These are phyloP conservation scores for Stachybotrys elegans DNA, from an alignment of 2,329 filamentous ascomycete species.

Conservation along the genomic window DNA sequence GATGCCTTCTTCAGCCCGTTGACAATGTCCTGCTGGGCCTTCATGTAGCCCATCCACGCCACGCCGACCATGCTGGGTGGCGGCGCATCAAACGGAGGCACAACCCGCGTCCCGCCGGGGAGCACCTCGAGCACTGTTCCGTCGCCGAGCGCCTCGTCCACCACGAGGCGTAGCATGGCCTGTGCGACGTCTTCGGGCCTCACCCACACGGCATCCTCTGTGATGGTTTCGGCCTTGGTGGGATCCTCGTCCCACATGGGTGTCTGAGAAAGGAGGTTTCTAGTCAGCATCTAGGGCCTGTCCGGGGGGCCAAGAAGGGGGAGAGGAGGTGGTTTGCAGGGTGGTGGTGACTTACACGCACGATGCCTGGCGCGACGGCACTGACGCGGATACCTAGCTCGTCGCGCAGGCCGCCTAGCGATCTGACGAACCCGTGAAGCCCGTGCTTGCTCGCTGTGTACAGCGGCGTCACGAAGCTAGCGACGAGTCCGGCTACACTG, in stretches of 20 bases:
- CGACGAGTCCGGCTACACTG: conserved; percentile 27
- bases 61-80: conserved; percentile 16
- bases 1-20: too few species aligned
- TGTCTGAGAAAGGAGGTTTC: conserved; percentile 23
- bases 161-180: conserved; percentile 23
- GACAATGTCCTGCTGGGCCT: conserved; percentile 15
- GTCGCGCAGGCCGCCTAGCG: conserved; percentile 21
- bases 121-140: conserved; percentile 27
- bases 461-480: conserved; percentile 24
- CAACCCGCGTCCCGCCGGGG: conserved; percentile 17
- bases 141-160: conserved; percentile 19
- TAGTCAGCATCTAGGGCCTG: too few species aligned
- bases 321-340: too few species aligned
- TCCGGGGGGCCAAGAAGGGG: too few species aligned
- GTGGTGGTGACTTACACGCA: too few species aligned
- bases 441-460: conserved; percentile 33
- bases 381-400: background rate
- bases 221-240: conserved; percentile 20
- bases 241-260: conserved; percentile 27
- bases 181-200: conserved; percentile 24
- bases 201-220: conserved; percentile 19
- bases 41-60: conserved; percentile 16
- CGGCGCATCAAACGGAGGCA: conserved; percentile 21
- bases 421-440: conserved; percentile 28
- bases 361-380: background rate